These are phyloP conservation scores for Neurospora sublineolata DNA, from an alignment of 495 filamentous ascomycete genomes.

Conservation along the genomic window DNA sequence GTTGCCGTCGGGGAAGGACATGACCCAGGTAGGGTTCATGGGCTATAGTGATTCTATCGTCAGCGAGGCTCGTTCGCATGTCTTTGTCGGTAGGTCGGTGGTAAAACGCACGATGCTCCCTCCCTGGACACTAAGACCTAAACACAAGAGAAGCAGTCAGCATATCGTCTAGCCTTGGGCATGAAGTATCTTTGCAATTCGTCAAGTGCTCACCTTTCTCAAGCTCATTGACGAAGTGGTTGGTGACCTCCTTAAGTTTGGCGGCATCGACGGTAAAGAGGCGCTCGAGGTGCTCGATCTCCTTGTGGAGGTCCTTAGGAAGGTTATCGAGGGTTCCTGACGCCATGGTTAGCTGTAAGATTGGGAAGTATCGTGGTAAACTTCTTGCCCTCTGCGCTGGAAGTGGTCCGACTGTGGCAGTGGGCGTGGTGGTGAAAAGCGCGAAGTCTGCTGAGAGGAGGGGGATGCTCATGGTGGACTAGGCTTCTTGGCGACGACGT, in stretches of 20 bases:
- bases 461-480: conserved; percentile 4
- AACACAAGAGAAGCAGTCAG: not conserved
- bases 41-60: conserved; percentile 43
- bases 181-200: not conserved
- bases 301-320: conserved; percentile 70
- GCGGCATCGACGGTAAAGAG: conserved; percentile 65
- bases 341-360: conserved; percentile 16
- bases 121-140: conserved; percentile 75
- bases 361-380: conserved; percentile 1
- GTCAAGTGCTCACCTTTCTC: conserved; percentile 51
- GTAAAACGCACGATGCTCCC: conserved; percentile 74
- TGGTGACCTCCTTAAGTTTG: conserved; percentile 80
- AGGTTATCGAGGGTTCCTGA: conserved; percentile 36
- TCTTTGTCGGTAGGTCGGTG: not conserved
- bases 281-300: conserved; percentile 81
- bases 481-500: conserved; percentile 5
- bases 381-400: conserved; percentile 18
- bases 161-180: not conserved
- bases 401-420: conserved; percentile 1
- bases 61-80: not conserved
- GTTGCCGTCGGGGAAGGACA: conserved; percentile 79
- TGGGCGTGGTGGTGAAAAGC: conserved; percentile 7
- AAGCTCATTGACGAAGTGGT: conserved; percentile 81
- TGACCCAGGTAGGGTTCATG: conserved; percentile 98
- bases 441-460: conserved; percentile 5